Evolutionary conservation across 179 eudicot species (phyloP), one percentile per base, ranked within the genome.

Genomic region (Sideroxylon spinosum): DNA sequence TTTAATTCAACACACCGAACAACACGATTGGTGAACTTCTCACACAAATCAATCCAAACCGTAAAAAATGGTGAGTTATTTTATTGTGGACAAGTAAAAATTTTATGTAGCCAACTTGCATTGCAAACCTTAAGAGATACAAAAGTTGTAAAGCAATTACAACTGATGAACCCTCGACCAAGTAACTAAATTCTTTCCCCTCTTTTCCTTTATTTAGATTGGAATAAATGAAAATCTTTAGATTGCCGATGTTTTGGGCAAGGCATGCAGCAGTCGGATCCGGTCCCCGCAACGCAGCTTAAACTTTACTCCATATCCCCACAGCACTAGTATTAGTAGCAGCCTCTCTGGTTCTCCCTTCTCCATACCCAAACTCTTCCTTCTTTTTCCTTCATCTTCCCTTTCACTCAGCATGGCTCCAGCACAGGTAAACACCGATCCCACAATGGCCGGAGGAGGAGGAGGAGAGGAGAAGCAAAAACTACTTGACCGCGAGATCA

Each of bases 401-500:
- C 4, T 56, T 14, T 19, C 5, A 37, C 44, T 3, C 44, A n/a
- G 28, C 23, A 72, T 62, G 70, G 52, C 10, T 73, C 68, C 74
- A 20, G 67, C 48, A 29, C 78, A 52, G 14, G 9, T 0, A 22
- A 37, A 25, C 37, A 9, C 25, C 20, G 44, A 73, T 72, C 57
- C 82, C 75, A 85, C 84, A 82, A 74, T 88, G 29, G 53, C 84
- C 6, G 76, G 68, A 22, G 74, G 13, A 49, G 84, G 44, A 37
- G 44, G 4, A 37, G 44, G 5, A 37, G 44, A 3, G 5, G 44
- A 80, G 22, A 83, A 67, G 75, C 83, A 78, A n/a, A 85, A 74
- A 73, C 85, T 82, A 8, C 57, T 86, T 0, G 90, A 89, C 81
- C 83, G 73, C 2, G 98, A 91, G 63, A 78, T 90, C 73, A 82